Evolutionary conservation across 2,329 filamentous ascomycete genomes (phyloP), one percentile per base, ranked within the genome.

Genomic region (Hypoxylon sp.): DNA sequence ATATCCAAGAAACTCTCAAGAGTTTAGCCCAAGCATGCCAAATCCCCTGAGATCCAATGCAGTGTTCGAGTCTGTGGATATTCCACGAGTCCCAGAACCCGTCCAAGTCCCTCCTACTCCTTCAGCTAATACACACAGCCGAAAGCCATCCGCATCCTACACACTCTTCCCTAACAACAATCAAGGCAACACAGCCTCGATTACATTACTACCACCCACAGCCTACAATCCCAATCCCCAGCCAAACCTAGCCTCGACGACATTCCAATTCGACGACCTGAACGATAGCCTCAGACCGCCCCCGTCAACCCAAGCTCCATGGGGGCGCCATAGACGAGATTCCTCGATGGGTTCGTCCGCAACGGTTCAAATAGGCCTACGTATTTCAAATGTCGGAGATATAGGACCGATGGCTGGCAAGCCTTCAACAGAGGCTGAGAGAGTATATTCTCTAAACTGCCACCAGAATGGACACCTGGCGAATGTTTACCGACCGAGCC

Each of bases 361-460:
- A 25, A 92, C 90, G 0, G 90, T 93, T 10, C 90, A 92, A 75
- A 92, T 93, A 57, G 91, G 90, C 1, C 82, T 93, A 14, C 86
- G 91, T 10, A 83, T 93, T 61, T 92, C 90, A 27, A 88, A 85
- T 60, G 84, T 86, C 33, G 81, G 85, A 13, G 85, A 88, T 69
- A 83, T 88, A 68, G 79, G 81, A 0, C 80, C 80, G 14, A 74
- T 80, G 17, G 73, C 78, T 44, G 77, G 58, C 68, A 78, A 64
- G 55, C 77, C 72, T 66, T 78, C 73, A 49, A 75, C 66, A 55
- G 73, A 81, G 68, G 68, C 79, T 60, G 63, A 80, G 66, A 80
- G 81, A 57, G 79, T 82, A 3, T 79, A 84, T 63, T 77, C 77
- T 55, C 74, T 85, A 35, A 79, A 78, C 42, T 81, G 76, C 57